phyloP scores from a whole-genome alignment of 371 early-diverging fungal genomes.

The Syncephalastrum sp. region DNA sequence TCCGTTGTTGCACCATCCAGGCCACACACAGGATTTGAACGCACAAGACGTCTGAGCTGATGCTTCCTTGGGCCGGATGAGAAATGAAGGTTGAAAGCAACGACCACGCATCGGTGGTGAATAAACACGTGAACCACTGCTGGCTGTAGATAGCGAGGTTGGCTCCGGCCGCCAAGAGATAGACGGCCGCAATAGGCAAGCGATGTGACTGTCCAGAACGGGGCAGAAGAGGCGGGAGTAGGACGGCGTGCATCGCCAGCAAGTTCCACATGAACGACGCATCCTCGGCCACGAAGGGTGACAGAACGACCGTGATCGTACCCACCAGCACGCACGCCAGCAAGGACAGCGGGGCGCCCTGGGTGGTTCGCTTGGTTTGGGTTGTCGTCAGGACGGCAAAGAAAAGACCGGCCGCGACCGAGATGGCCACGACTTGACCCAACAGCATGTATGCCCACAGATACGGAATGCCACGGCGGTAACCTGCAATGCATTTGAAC shows the following conservation, averaged over 20 bases:
- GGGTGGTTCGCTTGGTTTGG: not conserved
- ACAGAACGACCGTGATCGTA: slow-evolving; percentile 23
- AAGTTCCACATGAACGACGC: slow-evolving; percentile 29
- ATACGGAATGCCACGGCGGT: slow-evolving; percentile 31
- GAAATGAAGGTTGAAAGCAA: slow-evolving; percentile 21
- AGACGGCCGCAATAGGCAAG: slow-evolving; percentile 14
- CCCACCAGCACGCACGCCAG: slow-evolving; percentile 16
- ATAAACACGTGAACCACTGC: slow-evolving; percentile 20
- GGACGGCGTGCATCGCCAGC: slow-evolving; percentile 33
- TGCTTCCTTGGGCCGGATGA: slow-evolving; percentile 43
- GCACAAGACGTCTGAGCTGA: slow-evolving; percentile 37
- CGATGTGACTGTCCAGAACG: not conserved
- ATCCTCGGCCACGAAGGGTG: slow-evolving; percentile 24
- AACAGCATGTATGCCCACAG: slow-evolving; percentile 44
- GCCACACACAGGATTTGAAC: slow-evolving; percentile 24
- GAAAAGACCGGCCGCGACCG: slow-evolving; percentile 31
- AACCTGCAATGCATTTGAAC: slow-evolving; percentile 17
- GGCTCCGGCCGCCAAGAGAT: slow-evolving; percentile 29
- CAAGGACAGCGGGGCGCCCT: slow-evolving; percentile 9
- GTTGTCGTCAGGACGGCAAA: slow-evolving; percentile 24
- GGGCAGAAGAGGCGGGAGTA: slow-evolving; percentile 26
- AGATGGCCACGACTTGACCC: slow-evolving; percentile 46
- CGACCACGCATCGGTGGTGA: not conserved
- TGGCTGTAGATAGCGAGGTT: slow-evolving; percentile 28
- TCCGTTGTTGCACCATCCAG: slow-evolving; percentile 29